Percentiles rank a stretch among this genome's conserved stretches.
These are phyloP conservation scores for Mycena pura DNA, from an alignment of 768 basidiomycete genomes.

Conservation along the genomic window DNA sequence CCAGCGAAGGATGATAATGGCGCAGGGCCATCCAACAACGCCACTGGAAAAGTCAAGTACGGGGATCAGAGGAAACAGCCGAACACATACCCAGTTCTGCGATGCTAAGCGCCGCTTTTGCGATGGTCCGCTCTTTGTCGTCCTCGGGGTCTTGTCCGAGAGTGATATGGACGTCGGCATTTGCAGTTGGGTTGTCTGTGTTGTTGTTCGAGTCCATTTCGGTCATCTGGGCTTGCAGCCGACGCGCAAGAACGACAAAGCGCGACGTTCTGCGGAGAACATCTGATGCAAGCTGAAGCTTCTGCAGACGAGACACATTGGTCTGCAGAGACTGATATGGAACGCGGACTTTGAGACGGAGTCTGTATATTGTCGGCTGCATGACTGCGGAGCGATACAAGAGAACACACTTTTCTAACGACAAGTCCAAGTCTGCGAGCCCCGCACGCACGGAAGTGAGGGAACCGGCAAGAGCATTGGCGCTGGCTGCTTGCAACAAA, in stretches of 20 bases:
- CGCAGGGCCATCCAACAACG: constrained; percentile 54
- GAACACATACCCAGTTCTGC: constrained; percentile 86
- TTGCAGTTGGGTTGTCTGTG: constrained; percentile 9
- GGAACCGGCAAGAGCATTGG: constrained; percentile 73
- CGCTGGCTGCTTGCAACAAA: constrained; percentile 80
- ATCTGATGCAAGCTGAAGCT: constrained; percentile 84
- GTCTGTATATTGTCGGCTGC: constrained; percentile 50
- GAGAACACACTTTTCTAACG: constrained; percentile 73
- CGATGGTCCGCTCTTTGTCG: constrained; percentile 85
- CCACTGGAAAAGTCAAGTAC: constrained; percentile 43
- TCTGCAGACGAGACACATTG: constrained; percentile 75
- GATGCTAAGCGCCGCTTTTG: constrained; percentile 93
- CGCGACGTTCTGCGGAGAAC: constrained; percentile 83
- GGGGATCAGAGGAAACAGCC: not conserved
- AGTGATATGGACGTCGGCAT: constrained; percentile 15
- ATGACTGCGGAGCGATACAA: constrained; percentile 12
- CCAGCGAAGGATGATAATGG: constrained; percentile 4
- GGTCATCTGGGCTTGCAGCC: constrained; percentile 86
- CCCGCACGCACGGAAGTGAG: constrained; percentile 71
- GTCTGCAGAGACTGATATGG: constrained; percentile 81
- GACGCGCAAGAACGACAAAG: constrained; percentile 81
- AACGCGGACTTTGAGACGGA: constrained; percentile 83
- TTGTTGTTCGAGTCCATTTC: constrained; percentile 56
- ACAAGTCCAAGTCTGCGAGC: constrained; percentile 74
- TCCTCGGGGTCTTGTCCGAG: constrained; percentile 59